Base-by-base conservation (phyloP, 1,284 basidiomycete genomes). In the Marasmius sp. region DNA sequence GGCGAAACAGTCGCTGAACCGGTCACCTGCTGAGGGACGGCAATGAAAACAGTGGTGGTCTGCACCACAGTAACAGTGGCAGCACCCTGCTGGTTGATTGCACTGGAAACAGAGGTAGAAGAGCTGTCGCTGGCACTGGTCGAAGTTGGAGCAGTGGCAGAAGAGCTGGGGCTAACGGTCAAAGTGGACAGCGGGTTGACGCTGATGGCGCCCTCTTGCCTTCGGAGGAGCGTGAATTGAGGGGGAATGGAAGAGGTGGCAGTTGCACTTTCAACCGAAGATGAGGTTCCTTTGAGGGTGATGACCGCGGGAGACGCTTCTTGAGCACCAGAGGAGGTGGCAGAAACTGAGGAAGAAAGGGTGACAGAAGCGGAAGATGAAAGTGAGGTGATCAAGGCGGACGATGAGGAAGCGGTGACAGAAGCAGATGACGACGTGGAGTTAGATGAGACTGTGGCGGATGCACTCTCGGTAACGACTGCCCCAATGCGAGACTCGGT, bases 1-100 rank as follows among this genome's bases (percentile, higher is more conserved):
- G 57, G 36, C 22, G 57, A 58, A 18, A 51, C 34, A 12, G 55
- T 45, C n/a, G 57, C 57, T 18, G 57, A 48, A 22, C 16, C 57
- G 20, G 57, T 50, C 7, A 50, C 47, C 8, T 48, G 36, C 45
- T 37, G 18, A n/a, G 55, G 43, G 18, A 43, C 43, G 12, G 55
- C 55, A 43, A 43, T 57, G 55, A 47, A 57, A 34, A 37, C 45
- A 14, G 45, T 58, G 33, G 52, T 58, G 47, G 43, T 38, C 36
- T 58, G 20, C 43, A 50, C 39, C 34, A 48, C 43, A 16, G 43
- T 47, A 43, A 43, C 43, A 34, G 52, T 54, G 6, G 37, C 43
- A 22, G 38, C 55, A 6, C 38, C 43, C 16, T 48, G 34, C 33
- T 52, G 50, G 52, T 47, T 47, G 7, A 47, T 20, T 8, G 20